Base-by-base conservation (phyloP, 257 asterid genomes). In the Agastache rugosa region DNA sequence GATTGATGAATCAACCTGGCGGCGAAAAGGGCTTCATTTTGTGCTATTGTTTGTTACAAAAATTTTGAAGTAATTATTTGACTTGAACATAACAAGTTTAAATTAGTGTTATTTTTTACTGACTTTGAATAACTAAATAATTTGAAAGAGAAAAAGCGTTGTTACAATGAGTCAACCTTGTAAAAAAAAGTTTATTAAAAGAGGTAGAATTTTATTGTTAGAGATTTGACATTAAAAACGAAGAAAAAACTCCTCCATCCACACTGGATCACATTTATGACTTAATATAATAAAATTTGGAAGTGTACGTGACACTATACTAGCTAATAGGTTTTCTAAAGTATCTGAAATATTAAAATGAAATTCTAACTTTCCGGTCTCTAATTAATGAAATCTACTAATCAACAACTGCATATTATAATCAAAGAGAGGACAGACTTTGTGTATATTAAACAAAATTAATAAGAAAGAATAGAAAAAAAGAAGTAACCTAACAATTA, bases 161-260 rank as follows among this genome's bases (percentile, higher is more conserved):
- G 69, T 55, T 44, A 70, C 42, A 62, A 63, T 63, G 16, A 61
- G 80, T 79, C 79, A 79, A 69, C 77, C 69, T 27, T 29, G 31
- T 5, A 48, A 27, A 14, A 27, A 14, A 19, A 10, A 2, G 11
- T 14, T 68, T 50, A 50, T 50, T 16, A 42, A 53, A 29, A 7
- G 11, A 35, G 19, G 59, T 67, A 16, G 25, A 55, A 67, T 37
- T 66, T 65, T 54, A 29, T 69, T 51, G 11, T 53, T 19, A 29
- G 76, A 74, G 76, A 69, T 51, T 68, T 69, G 74, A 68, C 79
- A 62, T 54, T 50, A 15, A 37, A 59, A 47, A 35, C 16, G 47
- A 66, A 47, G 27, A 50, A 27, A 50, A 27, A 73, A 69, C 15
- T 9, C 17, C 20, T 2, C 9, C 14, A 41, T 74, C 65, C 72